Conservation (phyloP, 2,329 filamentous ascomycete genomes). For the Diaporthe longicolla region DNA sequence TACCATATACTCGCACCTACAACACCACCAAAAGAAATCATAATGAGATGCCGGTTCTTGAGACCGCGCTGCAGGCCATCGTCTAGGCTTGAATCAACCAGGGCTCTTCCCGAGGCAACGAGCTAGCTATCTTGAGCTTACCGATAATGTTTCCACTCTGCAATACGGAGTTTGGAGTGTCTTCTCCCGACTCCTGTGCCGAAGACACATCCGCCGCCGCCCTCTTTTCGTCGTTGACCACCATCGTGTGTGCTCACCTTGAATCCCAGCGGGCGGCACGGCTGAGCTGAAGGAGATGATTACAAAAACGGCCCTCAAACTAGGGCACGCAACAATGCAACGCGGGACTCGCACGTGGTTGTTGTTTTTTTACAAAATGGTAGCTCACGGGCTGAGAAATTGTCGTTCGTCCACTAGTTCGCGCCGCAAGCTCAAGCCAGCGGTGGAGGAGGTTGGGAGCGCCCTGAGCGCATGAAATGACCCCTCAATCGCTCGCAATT, state of each 20-base stretch:
- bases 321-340: slow-evolving; percentile 2
- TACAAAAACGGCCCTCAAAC: neutral
- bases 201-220: slow-evolving; percentile 11
- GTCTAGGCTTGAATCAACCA: slow-evolving; percentile 14
- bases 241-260: neutral
- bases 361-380: neutral
- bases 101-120: no score
- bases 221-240: slow-evolving; percentile 13
- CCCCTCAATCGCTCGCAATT: slow-evolving; percentile 3
- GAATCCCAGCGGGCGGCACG: neutral
- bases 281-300: neutral
- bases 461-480: slow-evolving; percentile 1
- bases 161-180: neutral
- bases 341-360: slow-evolving; percentile 1
- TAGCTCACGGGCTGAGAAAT: neutral
- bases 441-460: neutral
- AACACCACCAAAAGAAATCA: slow-evolving; percentile 48
- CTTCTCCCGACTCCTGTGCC: neutral
- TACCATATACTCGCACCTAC: slow-evolving; percentile 44
- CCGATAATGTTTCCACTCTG: slow-evolving; percentile 37
- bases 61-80: slow-evolving; percentile 40
- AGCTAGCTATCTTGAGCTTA: neutral
- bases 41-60: slow-evolving; percentile 39
- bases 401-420: slow-evolving; percentile 10
- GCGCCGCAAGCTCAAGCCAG: neutral